These are phyloP conservation scores for Eimeria acervulina DNA, from an alignment of 169 alveolate genomes.

Conservation along the genomic window DNA sequence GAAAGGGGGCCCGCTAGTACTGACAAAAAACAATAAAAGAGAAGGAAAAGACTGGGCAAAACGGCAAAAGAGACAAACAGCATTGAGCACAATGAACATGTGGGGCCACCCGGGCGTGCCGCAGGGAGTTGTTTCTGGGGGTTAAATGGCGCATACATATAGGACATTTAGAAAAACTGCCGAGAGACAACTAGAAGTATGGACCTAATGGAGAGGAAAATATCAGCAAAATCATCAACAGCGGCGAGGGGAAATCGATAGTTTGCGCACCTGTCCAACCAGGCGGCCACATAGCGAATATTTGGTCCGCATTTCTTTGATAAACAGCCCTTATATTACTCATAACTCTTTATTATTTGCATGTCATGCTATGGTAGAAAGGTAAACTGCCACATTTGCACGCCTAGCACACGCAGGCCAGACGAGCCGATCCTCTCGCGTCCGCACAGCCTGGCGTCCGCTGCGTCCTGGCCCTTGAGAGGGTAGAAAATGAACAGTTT, in stretches of 20 bases:
- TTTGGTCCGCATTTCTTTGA: background rate
- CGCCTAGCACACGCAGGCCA: background rate
- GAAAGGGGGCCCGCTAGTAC: too few species aligned
- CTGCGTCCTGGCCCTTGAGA: background rate
- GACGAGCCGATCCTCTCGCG: background rate
- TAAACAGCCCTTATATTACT: background rate
- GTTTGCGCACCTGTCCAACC: background rate
- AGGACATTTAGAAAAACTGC: too few species aligned
- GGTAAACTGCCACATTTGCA: background rate
- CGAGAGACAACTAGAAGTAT: too few species aligned
- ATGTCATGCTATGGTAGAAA: background rate
- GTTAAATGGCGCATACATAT: too few species aligned
- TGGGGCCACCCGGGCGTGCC: too few species aligned
- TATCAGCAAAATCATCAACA: background rate
- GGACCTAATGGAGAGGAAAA: too few species aligned
- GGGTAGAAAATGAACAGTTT: too few species aligned
- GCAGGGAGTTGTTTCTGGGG: too few species aligned
- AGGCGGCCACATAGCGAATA: background rate
- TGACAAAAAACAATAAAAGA: too few species aligned
- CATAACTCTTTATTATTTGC: background rate
- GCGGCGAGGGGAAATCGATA: background rate
- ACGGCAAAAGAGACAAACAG: too few species aligned
- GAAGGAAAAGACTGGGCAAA: too few species aligned
- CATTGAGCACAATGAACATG: too few species aligned
- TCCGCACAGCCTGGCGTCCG: background rate